These are phyloP conservation scores for Fusarium sp. DNA, from an alignment of 2,329 filamentous ascomycete species.

Conservation along the genomic window DNA sequence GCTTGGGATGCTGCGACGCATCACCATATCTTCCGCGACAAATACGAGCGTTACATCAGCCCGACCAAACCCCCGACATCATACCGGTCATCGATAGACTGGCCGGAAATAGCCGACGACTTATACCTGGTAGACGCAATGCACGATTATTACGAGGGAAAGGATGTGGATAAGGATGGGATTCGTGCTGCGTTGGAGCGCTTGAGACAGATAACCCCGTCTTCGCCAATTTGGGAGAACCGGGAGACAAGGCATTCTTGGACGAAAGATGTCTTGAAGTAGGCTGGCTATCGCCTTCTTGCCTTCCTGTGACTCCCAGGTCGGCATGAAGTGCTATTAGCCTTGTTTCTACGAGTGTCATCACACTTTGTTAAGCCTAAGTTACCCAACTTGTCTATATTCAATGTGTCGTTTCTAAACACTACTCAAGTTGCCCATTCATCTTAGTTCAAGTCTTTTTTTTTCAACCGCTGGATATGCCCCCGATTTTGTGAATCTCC, in stretches of 20 bases:
- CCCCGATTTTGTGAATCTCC: neutral
- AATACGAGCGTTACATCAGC: neutral
- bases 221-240: neutral
- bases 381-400: neutral
- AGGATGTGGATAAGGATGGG: neutral
- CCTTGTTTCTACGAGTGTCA: neutral
- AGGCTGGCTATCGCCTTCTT: neutral
- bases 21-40: conserved; percentile 18
- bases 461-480: neutral
- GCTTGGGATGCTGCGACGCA: conserved; percentile 2
- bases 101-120: conserved; percentile 1
- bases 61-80: neutral
- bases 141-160: neutral
- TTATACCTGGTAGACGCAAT: neutral
- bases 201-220: neutral
- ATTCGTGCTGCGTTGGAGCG: neutral
- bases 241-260: neutral
- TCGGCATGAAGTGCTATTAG: too few relatives aligned
- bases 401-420: neutral
- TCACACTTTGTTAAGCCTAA: neutral
- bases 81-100: neutral
- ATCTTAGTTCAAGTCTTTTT: neutral
- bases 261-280: neutral
- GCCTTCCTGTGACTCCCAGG: neutral
- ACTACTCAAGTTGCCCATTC: neutral